These are phyloP conservation scores for Metarhizium rileyi DNA, from an alignment of 2,329 filamentous ascomycete species.

Conservation along the genomic window DNA sequence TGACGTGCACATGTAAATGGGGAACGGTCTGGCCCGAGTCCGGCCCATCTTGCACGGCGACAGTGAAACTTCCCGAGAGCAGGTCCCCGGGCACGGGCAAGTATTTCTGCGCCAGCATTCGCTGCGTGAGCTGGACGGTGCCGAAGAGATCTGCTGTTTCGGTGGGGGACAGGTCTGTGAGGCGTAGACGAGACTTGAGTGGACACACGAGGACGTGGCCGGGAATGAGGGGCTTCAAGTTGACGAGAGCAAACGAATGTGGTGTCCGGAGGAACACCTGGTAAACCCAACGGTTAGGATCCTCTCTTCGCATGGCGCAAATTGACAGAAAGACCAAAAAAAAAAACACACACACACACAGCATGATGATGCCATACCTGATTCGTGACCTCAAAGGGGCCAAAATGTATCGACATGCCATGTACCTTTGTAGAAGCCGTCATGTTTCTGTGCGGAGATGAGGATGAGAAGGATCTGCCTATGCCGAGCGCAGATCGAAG, in stretches of 20 bases:
- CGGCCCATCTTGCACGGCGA: slow-evolving; percentile 87
- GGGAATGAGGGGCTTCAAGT: slow-evolving; percentile 87
- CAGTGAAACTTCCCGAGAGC: slow-evolving; percentile 66
- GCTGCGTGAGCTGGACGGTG: slow-evolving; percentile 75
- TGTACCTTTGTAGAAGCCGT: slow-evolving; percentile 21
- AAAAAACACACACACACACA: no score
- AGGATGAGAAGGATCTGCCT: slow-evolving; percentile 7
- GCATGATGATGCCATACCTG: slow-evolving; percentile 46
- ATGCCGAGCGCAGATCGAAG: background rate
- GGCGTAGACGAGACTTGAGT: slow-evolving; percentile 54
- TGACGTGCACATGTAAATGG: slow-evolving; percentile 89
- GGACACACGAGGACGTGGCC: slow-evolving; percentile 91
- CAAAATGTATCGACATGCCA: slow-evolving; percentile 49
- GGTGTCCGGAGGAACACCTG: slow-evolving; percentile 82
- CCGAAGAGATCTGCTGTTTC: slow-evolving; percentile 77
- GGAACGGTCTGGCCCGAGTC: slow-evolving; percentile 90
- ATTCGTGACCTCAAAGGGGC: slow-evolving; percentile 64
- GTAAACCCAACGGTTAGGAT: background rate
- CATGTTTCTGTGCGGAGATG: slow-evolving; percentile 11
- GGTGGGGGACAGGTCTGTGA: slow-evolving; percentile 60
- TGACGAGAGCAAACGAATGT: slow-evolving; percentile 80
- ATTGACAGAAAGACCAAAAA: background rate
- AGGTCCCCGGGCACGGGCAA: slow-evolving; percentile 35
- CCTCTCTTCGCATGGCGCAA: background rate
- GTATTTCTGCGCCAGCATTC: slow-evolving; percentile 56